Base-by-base conservation (phyloP, 2,329 filamentous ascomycete genomes). In the Gremmenia infestans region DNA sequence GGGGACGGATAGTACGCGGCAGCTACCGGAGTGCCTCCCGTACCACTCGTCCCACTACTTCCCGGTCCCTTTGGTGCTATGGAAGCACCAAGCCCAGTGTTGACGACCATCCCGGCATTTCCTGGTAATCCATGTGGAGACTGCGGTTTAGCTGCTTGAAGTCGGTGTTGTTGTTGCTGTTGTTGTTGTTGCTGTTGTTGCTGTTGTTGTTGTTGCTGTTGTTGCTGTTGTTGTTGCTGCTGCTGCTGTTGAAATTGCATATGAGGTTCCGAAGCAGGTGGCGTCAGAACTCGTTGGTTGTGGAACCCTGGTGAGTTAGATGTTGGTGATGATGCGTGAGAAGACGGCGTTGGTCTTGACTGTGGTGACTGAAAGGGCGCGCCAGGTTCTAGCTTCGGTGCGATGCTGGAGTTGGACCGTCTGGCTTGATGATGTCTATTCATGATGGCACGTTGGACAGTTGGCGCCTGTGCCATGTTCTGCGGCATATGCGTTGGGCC, bases 341-440 rank as follows among this genome's bases (percentile, higher is more conserved):
- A 95, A 8, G 89, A 85, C 4, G 91, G 88, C 2, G 90, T 95
- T 14, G 89, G 89, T 62, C 92, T 87, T 57, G 83, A 87, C 72
- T 90, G 87, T 15, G 91, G 84, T 54, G 88, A 87, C 50, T 66
- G 65, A 22, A 66, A 54, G 54, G 60, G 51, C 67, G 74, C 70
- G 15, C 76, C 77, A 55, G 83, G 74, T 71, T 89, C 82, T 65
- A 85, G 72, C 73, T 92, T 92, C 42, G 87, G 86, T n/a, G 86
- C 84, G 62, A 91, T 87, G 72, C 83, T 87, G 35, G 86, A 85
- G 61, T 82, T 82, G 51, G 88, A 89, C 63, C 89, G 80, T 63
- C 88, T 82, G 52, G 81, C 80, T 68, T 88, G 84, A 48, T 78
- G 74, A 67, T 92, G 89, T 65, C 90, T 82, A 74, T 90, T 93